Base-by-base conservation (phyloP, 2,329 filamentous ascomycete species). In the Fusarium chaquense region DNA sequence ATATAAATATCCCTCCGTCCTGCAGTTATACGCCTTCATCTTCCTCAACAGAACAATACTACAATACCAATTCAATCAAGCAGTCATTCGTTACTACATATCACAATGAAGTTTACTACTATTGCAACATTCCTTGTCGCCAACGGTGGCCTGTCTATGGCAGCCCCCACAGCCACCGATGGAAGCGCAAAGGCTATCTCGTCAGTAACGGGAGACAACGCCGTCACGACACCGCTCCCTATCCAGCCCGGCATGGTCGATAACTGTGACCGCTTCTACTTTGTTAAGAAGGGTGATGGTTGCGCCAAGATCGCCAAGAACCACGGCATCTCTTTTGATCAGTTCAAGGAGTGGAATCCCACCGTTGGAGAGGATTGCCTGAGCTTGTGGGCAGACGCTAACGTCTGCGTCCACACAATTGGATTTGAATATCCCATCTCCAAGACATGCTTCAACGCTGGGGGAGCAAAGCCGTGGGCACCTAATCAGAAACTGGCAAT, bases 181-280 rank as follows among this genome's bases (percentile, higher is more conserved):
- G 36, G 36, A 40, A 18, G 36, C n/a, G 36, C 36, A 9, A 40
- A 40, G n/a, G 36, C 36, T 22, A 40, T 40, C 10, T 40, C 36
- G 13, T 61, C 53, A 26, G 10, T 50, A 12, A 51, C 13, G 12
- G 58, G 53, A 4, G 54, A 52, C 22, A 60, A 62, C 12, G 52
- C 51, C 45, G 47, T 65, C 15, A 51, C 40, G 3, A 66, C 63
- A 2, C 63, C 63, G 8, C 33, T 43, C 2, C 61, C 63, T 16
- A 64, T 58, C 12, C 47, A 66, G 2, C 53, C 53, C 3, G 54
- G 61, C 12, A 66, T 66, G 61, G 51, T 66, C 3, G 45, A 54
- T 13, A n/a, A 66, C 44, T 66, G 62, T 4, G 55, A 66, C 10
- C 15, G 2, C 2, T 66, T 66, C 33, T 38, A 49, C 44, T 44